phyloP scores from a whole-genome alignment of 495 filamentous ascomycete genomes.

The Beverwykella pulmonaria region DNA sequence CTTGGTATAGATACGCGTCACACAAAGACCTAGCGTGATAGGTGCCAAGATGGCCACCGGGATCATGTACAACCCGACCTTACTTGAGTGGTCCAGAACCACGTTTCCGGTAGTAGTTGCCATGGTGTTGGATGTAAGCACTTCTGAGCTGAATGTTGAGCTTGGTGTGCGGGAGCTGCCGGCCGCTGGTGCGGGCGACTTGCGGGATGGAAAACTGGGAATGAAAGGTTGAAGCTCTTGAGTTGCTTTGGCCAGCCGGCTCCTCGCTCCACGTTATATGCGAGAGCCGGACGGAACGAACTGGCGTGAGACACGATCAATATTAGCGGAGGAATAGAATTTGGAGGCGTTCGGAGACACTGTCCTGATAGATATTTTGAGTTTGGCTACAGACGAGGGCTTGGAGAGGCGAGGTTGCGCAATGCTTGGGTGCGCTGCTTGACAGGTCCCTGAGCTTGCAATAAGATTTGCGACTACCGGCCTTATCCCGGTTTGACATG shows the following conservation, averaged over 20 bases:
- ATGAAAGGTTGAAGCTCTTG: background rate
- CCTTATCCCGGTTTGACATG: background rate
- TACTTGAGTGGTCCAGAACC: background rate
- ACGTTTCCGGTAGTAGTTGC: background rate
- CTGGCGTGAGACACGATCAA: background rate
- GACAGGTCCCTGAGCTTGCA: background rate
- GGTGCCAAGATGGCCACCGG: background rate
- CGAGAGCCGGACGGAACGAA: background rate
- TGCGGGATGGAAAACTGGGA: background rate
- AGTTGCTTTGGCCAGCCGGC: background rate
- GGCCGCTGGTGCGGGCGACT: background rate
- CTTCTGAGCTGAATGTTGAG: background rate
- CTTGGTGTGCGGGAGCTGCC: background rate
- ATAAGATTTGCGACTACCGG: background rate
- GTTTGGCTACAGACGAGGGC: background rate
- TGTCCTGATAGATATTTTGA: background rate
- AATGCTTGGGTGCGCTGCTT: background rate
- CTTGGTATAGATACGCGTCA: slow-evolving; percentile 8
- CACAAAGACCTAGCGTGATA: slow-evolving; percentile 4
- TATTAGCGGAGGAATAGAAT: background rate
- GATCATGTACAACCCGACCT: slow-evolving; percentile 7
- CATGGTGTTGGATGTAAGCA: background rate
- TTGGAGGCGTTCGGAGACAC: background rate
- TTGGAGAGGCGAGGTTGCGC: background rate
- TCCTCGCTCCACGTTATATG: background rate